These are phyloP conservation scores for Claviceps sorghi DNA, from an alignment of 2,329 filamentous ascomycete species.

Conservation along the genomic window DNA sequence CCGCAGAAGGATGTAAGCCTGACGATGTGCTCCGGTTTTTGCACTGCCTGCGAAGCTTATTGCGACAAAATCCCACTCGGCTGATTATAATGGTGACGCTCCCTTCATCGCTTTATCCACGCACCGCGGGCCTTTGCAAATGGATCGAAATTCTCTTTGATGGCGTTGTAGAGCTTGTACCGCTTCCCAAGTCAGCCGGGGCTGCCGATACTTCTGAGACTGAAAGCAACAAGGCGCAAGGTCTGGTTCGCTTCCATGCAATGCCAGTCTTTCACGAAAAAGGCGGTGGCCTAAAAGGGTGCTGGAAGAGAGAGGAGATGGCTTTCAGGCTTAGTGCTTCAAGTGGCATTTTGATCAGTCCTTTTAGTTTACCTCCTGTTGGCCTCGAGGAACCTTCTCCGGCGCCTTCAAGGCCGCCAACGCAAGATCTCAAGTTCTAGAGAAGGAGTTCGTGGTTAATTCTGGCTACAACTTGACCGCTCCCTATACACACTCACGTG, in stretches of 20 bases:
- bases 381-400: background rate
- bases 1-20: conserved; percentile 53
- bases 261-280: conserved; percentile 78
- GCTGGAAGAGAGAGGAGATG: conserved; percentile 65
- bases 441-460: background rate
- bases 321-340: conserved; percentile 76
- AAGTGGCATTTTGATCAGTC: conserved; percentile 69
- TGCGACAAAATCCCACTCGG: conserved; percentile 50
- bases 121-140: conserved; percentile 58
- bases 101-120: conserved; percentile 66
- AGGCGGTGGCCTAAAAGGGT: conserved; percentile 59
- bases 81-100: conserved; percentile 63
- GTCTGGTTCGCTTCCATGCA: conserved; percentile 69
- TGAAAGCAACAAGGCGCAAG: conserved; percentile 59
- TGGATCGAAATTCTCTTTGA: conserved; percentile 81
- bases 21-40: conserved; percentile 65
- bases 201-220: conserved; percentile 40
- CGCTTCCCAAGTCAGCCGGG: conserved; percentile 44
- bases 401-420: conserved; percentile 26
- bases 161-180: conserved; percentile 69
- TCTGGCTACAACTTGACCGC: background rate
- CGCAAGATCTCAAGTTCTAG: conserved; percentile 59
- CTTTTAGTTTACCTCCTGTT: conserved; percentile 70
- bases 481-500: background rate
- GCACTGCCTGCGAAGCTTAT: conserved; percentile 59